Conservation (phyloP, 176 grass and related monocot genomes). For the Miscanthus lutarioriparius region DNA sequence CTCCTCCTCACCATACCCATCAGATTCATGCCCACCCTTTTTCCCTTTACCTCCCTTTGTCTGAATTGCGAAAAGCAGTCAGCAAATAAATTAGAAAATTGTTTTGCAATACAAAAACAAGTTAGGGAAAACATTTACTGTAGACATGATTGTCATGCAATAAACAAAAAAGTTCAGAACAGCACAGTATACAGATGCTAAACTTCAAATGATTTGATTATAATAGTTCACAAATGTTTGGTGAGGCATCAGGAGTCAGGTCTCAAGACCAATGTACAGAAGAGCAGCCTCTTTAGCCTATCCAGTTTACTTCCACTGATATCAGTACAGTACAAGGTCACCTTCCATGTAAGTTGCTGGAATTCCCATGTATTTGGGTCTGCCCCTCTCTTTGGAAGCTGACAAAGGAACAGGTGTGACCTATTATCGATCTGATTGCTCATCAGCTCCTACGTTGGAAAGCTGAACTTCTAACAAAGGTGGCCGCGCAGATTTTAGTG, state of each 20-base stretch:
- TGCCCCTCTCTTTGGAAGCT: not conserved
- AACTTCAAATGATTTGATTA: conserved; percentile 1
- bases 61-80: conserved; percentile 34
- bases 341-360: not conserved
- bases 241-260: not conserved
- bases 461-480: too few species aligned
- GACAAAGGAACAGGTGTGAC: not conserved
- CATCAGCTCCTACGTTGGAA: too few species aligned
- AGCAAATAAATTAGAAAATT: conserved; percentile 13
- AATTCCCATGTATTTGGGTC: not conserved
- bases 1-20: conserved; percentile 68
- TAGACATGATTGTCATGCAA: conserved; percentile 18
- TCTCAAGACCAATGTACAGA: not conserved
- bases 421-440: not conserved
- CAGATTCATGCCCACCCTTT: conserved; percentile 64
- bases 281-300: not conserved
- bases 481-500: not conserved
- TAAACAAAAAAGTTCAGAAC: conserved; percentile 1
- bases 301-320: not conserved
- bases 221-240: conserved; percentile 15
- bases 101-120: conserved; percentile 5
- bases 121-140: not conserved
- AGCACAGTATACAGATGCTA: not conserved
- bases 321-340: not conserved
- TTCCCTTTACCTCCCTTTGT: conserved; percentile 73